Percentiles rank a stretch among this genome's conserved stretches.
Evolutionary conservation across 352 stramenopile genomes (phyloP).

Genomic region (Pythium dissimile): DNA sequence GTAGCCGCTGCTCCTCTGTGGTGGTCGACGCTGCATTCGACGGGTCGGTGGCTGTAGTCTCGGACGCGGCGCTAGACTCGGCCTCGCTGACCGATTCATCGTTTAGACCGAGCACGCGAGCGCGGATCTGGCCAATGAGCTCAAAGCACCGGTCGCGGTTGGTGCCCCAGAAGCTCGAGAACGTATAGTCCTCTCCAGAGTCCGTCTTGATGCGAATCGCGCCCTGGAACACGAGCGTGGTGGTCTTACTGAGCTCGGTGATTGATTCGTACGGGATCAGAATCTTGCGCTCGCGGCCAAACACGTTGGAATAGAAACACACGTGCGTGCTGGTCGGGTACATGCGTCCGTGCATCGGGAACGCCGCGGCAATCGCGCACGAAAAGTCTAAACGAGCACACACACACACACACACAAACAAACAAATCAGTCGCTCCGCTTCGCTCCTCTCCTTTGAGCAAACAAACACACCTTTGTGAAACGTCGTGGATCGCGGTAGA

Average conservation of each 20-base stretch:
- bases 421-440: no score
- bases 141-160: conserved; percentile 81
- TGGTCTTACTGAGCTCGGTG: conserved; percentile 76
- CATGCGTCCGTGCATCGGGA: conserved; percentile 87
- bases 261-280: conserved; percentile 85
- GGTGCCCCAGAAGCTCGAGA: conserved; percentile 83
- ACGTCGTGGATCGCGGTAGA: conserved; percentile 60
- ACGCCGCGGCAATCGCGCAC: conserved; percentile 70
- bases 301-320: conserved; percentile 88
- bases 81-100: neutral
- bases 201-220: conserved; percentile 64
- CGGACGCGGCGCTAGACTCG: neutral
- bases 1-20: conserved; percentile 10
- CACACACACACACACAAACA: neutral
- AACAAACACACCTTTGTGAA: conserved; percentile 75
- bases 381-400: conserved; percentile 63
- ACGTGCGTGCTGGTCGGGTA: conserved; percentile 79
- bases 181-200: conserved; percentile 67
- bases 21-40: conserved; percentile 1
- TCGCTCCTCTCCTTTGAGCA: neutral
- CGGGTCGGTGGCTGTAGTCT: conserved; percentile 6
- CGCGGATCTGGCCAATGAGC: conserved; percentile 62
- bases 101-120: conserved; percentile 34
- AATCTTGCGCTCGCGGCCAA: conserved; percentile 86
- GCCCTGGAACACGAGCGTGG: conserved; percentile 78